Conservation (phyloP, 2,329 filamentous ascomycete species). For the Exophiala dermatitidis region DNA sequence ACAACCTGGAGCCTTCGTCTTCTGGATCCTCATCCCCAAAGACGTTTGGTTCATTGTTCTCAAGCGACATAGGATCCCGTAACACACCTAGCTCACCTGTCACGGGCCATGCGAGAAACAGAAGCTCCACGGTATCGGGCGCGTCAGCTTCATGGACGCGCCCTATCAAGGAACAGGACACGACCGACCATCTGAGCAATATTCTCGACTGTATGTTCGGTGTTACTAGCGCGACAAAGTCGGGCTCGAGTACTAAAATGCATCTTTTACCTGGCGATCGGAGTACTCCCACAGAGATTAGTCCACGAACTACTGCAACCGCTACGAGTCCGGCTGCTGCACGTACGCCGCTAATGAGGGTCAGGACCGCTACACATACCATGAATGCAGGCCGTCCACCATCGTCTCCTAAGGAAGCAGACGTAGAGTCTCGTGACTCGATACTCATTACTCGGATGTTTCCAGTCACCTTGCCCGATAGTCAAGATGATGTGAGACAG, state of each 20-base stretch:
- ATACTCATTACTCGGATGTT: conserved; percentile 54
- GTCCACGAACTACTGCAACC: conserved; percentile 8
- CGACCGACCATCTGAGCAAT: conserved; percentile 46
- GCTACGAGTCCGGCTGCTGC: conserved; percentile 22
- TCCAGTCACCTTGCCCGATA: conserved; percentile 48
- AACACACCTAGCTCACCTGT: conserved; percentile 32
- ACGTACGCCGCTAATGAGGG: conserved; percentile 11
- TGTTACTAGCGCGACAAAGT: conserved; percentile 50
- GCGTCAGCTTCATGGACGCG: conserved; percentile 33
- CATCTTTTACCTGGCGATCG: conserved; percentile 43
- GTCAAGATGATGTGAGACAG: conserved; percentile 29
- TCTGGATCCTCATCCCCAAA: conserved; percentile 7
- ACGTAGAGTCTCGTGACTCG: conserved; percentile 40
- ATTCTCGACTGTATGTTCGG: conserved; percentile 55
- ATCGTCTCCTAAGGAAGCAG: conserved; percentile 31
- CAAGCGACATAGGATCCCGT: conserved; percentile 28
- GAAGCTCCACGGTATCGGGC: conserved; percentile 41
- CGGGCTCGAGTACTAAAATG: conserved; percentile 54
- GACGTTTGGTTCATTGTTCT: background rate
- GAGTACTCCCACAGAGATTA: conserved; percentile 6
- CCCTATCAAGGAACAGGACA: conserved; percentile 27
- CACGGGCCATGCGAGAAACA: conserved; percentile 37
- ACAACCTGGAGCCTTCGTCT: conserved; percentile 20
- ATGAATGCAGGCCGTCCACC: conserved; percentile 4
- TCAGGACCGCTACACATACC: conserved; percentile 21